Evolutionary conservation across 305 asterid genomes (phyloP).

Genomic region (Coffea humblotiana): DNA sequence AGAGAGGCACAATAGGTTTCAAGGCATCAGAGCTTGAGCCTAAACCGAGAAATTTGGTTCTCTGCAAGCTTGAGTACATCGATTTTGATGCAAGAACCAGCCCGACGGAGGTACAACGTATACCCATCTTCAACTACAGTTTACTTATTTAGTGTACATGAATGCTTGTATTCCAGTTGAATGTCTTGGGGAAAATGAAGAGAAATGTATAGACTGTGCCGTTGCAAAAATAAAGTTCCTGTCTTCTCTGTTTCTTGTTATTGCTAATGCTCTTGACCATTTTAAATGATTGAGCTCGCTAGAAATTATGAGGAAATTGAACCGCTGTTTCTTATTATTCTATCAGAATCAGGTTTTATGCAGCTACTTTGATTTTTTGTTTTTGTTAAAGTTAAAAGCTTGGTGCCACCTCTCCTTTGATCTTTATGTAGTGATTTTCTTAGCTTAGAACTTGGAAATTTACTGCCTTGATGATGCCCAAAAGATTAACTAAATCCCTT

Average conservation of each 20-base stretch:
- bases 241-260: background rate
- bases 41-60: conserved; percentile 25
- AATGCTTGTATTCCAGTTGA: background rate
- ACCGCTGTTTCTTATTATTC: background rate
- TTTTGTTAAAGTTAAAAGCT: background rate
- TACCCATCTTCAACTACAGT: too few species aligned
- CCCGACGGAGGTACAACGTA: conserved; percentile 58
- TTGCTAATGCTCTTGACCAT: background rate
- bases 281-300: background rate
- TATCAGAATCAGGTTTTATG: background rate
- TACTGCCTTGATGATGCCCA: background rate
- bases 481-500: background rate
- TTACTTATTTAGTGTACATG: background rate
- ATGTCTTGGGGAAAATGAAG: background rate
- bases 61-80: conserved; percentile 43
- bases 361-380: background rate
- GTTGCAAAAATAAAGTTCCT: background rate
- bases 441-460: background rate
- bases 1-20: conserved; percentile 22
- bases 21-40: conserved; percentile 31
- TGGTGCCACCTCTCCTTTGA: background rate
- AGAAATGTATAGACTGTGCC: background rate
- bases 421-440: background rate
- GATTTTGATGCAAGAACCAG: conserved; percentile 73
- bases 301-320: background rate